These are phyloP conservation scores for Populus simonii DNA, from an alignment of 345 rosid genomes.

Conservation along the genomic window DNA sequence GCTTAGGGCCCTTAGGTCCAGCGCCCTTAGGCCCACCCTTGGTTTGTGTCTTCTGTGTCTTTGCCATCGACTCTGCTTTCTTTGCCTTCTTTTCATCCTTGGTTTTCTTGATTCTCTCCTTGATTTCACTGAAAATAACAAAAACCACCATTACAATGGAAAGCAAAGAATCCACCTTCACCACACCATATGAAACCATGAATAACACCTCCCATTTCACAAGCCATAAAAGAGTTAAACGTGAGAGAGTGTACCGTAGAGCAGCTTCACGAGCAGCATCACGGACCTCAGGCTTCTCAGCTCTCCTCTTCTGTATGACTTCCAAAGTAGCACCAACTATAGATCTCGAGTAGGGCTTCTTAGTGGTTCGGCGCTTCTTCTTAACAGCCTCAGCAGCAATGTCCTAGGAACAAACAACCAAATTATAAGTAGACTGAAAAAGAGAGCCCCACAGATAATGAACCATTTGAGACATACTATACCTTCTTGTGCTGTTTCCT, in stretches of 20 bases:
- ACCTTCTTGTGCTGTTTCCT: constrained; percentile 75
- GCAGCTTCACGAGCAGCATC: constrained; percentile 70
- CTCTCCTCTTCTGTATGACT: constrained; percentile 56
- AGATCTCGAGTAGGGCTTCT: constrained; percentile 68
- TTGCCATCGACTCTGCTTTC: constrained; percentile 60
- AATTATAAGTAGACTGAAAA: background rate
- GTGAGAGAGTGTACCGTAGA: constrained; percentile 27
- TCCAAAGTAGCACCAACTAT: constrained; percentile 71
- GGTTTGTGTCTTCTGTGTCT: constrained; percentile 50
- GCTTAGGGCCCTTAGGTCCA: constrained; percentile 54
- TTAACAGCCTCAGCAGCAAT: constrained; percentile 55
- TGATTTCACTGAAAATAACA: constrained; percentile 51
- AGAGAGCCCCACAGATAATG: background rate
- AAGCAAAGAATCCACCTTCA: background rate
- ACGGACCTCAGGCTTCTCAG: constrained; percentile 68
- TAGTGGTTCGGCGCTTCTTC: constrained; percentile 52
- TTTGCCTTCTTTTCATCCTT: constrained; percentile 85
- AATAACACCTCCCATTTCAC: background rate
- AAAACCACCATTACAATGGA: background rate
- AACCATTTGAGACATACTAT: background rate
- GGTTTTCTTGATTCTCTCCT: constrained; percentile 80
- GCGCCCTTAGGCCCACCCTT: constrained; percentile 52
- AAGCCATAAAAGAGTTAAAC: background rate
- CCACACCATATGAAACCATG: background rate
- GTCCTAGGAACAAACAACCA: constrained; percentile 29